These are phyloP conservation scores for Stephania cephalantha DNA, from an alignment of 164 flowering plant species.

Conservation along the genomic window DNA sequence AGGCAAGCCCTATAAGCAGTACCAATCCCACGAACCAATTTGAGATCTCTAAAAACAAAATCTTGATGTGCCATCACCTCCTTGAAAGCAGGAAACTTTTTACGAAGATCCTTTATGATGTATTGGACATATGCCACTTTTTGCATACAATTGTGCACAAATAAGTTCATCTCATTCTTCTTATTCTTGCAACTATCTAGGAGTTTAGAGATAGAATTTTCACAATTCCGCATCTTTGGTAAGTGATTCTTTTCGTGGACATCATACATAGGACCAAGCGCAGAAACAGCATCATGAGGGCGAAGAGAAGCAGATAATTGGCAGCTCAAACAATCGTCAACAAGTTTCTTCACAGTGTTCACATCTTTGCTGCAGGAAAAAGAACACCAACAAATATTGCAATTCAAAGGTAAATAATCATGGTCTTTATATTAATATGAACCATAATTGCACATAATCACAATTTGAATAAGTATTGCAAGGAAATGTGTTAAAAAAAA, in stretches of 20 bases:
- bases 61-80: conserved; percentile 88
- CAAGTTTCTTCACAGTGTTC: conserved; percentile 83
- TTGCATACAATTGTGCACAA: conserved; percentile 84
- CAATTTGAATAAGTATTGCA: background rate
- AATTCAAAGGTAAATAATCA: background rate
- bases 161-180: conserved; percentile 85
- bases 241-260: conserved; percentile 86
- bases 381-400: background rate
- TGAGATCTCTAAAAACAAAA: conserved; percentile 58
- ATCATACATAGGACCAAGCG: conserved; percentile 98
- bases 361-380: conserved; percentile 86
- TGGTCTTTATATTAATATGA: background rate
- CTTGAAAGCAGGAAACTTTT: conserved; percentile 79
- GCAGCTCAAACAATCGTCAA: conserved; percentile 73
- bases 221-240: conserved; percentile 75
- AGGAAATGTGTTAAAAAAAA: background rate
- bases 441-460: background rate
- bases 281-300: conserved; percentile 99
- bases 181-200: conserved; percentile 58
- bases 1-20: conserved; percentile 91
- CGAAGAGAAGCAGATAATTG: conserved; percentile 82
- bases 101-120: conserved; percentile 66
- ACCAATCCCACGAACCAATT: conserved; percentile 76
- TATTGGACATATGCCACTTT: conserved; percentile 67
- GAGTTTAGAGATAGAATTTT: conserved; percentile 54